Percentiles rank a stretch among this genome's conserved stretches.
phyloP scores from a whole-genome alignment of 129 eudicot genomes.

The Artemisia annua region DNA sequence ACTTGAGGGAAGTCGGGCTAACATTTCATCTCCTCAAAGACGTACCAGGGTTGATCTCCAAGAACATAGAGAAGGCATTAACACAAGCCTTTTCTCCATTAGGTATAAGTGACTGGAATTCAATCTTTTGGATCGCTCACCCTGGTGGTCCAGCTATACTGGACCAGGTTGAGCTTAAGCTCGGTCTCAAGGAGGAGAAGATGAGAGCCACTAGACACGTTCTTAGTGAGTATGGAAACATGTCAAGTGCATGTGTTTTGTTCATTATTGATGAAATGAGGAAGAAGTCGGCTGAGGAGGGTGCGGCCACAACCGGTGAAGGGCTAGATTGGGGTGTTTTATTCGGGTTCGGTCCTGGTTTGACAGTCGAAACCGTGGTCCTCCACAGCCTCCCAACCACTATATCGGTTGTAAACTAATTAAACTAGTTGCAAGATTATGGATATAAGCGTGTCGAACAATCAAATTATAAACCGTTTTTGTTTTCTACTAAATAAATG shows the following conservation, averaged over 20 bases:
- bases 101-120: conserved; percentile 59
- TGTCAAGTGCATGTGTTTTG: conserved; percentile 63
- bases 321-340: conserved; percentile 60
- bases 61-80: conserved; percentile 52
- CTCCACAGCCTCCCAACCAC: conserved; percentile 48
- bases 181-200: conserved; percentile 49
- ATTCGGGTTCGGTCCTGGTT: conserved; percentile 67
- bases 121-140: conserved; percentile 53
- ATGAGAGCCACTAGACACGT: conserved; percentile 52
- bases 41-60: conserved; percentile 51
- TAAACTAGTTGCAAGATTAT: neutral
- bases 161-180: conserved; percentile 54
- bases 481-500: neutral
- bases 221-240: conserved; percentile 55
- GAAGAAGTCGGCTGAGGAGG: conserved; percentile 51
- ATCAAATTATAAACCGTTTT: neutral
- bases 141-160: conserved; percentile 58
- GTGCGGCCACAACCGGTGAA: conserved; percentile 49
- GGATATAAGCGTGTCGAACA: neutral
- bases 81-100: conserved; percentile 47
- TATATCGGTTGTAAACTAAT: conserved; percentile 4
- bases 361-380: conserved; percentile 60
- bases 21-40: conserved; percentile 48
- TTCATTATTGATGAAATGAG: conserved; percentile 60
- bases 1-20: conserved; percentile 36